Base-by-base conservation (phyloP, 2,329 filamentous ascomycete species). In the Xylaria sp. region DNA sequence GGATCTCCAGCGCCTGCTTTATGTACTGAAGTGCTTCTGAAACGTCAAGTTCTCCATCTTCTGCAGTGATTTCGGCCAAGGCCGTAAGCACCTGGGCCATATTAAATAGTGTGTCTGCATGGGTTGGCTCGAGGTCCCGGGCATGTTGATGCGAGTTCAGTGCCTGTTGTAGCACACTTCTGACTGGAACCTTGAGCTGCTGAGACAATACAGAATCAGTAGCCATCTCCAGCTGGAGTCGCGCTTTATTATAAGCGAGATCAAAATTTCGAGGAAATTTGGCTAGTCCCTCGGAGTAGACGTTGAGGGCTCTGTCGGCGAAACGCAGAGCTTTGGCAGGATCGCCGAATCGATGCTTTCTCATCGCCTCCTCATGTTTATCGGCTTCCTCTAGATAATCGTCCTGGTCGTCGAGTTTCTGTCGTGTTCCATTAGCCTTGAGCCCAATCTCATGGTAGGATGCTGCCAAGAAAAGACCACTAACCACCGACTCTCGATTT, bases 171-270 rank as follows among this genome's bases (percentile, higher is more conserved):
- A 92, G 74, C 23, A 87, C 78, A n/a, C 84, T 80, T 2, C 82
- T 70, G 11, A 83, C 74, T 19, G 83, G 78, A 2, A 79, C 77
- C 0, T 83, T 81, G n/a, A 91, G 75, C 61, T 87, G 81, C 2
- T 80, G 75, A n/a, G 85, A 78, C 19, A 92, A 77, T 62, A 84
- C 82, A 3, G 85, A 83, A 72, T 91, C 85, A 64, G 90, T 88
- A 19, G 87, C 86, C 60, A 91, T 83, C 71, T 90, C 87, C 70
- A 90, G 87, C 73, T 91, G 84, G 31, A 91, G 81, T 64, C 88
- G 83, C 25, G 89, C 89, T 85, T 90, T 91, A 74, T 92, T 92
- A 73, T 92, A 92, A 10, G 89, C 88, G 35, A 92, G 79, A 75
- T 92, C 90, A 74, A 91, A 88, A 19, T 82, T 87, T 9, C 73